Evolutionary conservation across 768 basidiomycete genomes (phyloP).

Genomic region (Naganishia kalamii): DNA sequence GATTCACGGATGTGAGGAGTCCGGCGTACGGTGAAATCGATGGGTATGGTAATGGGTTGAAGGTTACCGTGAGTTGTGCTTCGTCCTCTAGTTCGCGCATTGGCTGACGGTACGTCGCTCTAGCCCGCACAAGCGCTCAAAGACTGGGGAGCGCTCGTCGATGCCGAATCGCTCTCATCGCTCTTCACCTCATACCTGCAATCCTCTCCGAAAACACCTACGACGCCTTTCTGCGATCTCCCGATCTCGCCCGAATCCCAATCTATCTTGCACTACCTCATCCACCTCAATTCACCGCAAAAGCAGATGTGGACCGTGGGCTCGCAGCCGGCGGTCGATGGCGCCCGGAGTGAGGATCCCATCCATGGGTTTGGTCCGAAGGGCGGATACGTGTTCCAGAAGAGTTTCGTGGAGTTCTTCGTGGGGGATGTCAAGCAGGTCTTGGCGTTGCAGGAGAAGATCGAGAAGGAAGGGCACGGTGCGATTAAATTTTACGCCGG

Average conservation of each 20-base stretch:
- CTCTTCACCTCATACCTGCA: slow-evolving; percentile 75
- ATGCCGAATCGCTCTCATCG: slow-evolving; percentile 62
- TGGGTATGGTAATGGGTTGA: slow-evolving; percentile 46
- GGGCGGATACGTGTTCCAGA: slow-evolving; percentile 93
- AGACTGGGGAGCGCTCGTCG: slow-evolving; percentile 71
- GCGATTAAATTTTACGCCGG: slow-evolving; percentile 80
- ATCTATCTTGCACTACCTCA: slow-evolving; percentile 69
- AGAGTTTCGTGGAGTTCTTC: slow-evolving; percentile 96
- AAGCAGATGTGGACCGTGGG: slow-evolving; percentile 92
- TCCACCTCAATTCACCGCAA: slow-evolving; percentile 58
- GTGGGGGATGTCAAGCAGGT: slow-evolving; percentile 48
- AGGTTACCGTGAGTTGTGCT: slow-evolving; percentile 40
- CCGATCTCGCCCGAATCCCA: slow-evolving; percentile 76
- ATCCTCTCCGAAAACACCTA: slow-evolving; percentile 59
- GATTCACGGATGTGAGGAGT: slow-evolving; percentile 47
- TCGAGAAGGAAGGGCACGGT: slow-evolving; percentile 44
- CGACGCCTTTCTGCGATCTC: slow-evolving; percentile 81
- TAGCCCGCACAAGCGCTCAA: slow-evolving; percentile 61
- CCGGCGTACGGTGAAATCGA: slow-evolving; percentile 49
- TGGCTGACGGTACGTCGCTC: slow-evolving; percentile 4
- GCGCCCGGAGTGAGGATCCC: slow-evolving; percentile 63
- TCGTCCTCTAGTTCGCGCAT: background rate
- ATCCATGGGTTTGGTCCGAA: slow-evolving; percentile 89
- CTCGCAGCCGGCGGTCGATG: slow-evolving; percentile 90
- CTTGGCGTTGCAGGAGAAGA: slow-evolving; percentile 54